Evolutionary conservation across 2,329 filamentous ascomycete species (phyloP), one percentile per base, ranked within the genome.

Genomic region (Phoma herbarum): DNA sequence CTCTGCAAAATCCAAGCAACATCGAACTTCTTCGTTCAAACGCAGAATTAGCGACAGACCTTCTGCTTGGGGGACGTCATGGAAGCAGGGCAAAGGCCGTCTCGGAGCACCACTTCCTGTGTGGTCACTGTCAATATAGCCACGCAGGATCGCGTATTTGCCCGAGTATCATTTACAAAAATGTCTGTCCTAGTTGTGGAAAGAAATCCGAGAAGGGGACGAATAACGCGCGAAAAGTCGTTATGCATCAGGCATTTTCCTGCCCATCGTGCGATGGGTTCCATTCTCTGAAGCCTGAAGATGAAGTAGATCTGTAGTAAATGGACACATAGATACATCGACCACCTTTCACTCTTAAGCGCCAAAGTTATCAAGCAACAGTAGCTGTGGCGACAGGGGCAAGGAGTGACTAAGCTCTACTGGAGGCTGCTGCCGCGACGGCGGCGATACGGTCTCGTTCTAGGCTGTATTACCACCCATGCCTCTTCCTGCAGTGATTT

Each of bases 11-110:
- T 29, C 14, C 16, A 45, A 29, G 2, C 10, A 25, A 28, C 25
- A 11, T 25, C 9, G 43, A 29, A 7, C n/a, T 45, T 3, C 43
- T 45, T 6, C 43, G 43, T 20, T 28, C 25, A 3, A 28, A 45
- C 14, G 43, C 43, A 18, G 43, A 45, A n/a, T 12, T 45, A 16
- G 25, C 43, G 2, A 45, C 43, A 8, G 43, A 45, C 26, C 25
- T 18, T 65, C 70, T 12, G 43, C 11, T 46, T 46, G 31, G 31
- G 10, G 31, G 31, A 33, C 31, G 31, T 12, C 31, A 33, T 33
- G 31, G 31, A 33, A 33, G 31, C 31, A 33, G 31, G 14, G 31
- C 31, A 33, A 33, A 33, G 14, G 31, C 31, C 10, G 31, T 33
- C 31, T 33, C 31, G 31, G 31, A 33, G 31, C 31, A 33, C 31